These are phyloP conservation scores for Chaetoceros tenuissimus DNA, from an alignment of 108 stramenopile genomes.

Conservation along the genomic window DNA sequence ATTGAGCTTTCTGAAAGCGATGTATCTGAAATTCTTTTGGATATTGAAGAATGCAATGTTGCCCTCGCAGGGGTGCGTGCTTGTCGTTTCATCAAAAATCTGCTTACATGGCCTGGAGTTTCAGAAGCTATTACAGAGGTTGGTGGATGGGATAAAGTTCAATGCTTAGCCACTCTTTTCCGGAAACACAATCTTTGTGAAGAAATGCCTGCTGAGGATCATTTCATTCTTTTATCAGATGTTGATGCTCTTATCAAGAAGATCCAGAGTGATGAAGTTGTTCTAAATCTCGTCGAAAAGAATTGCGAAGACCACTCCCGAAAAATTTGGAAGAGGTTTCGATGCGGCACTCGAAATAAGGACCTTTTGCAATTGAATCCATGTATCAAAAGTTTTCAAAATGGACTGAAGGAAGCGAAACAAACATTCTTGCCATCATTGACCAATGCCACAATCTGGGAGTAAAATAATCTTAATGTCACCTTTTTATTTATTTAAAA, in stretches of 20 bases:
- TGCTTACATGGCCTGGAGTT: slow-evolving; percentile 38
- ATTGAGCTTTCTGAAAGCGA: slow-evolving; percentile 14
- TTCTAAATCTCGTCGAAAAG: neutral
- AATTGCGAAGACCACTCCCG: neutral
- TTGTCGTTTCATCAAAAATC: slow-evolving; percentile 29
- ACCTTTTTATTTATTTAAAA: too few relatives aligned
- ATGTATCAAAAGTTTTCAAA: neutral
- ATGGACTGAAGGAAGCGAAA: neutral
- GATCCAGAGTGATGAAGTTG: neutral
- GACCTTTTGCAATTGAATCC: neutral
- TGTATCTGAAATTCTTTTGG: slow-evolving; percentile 20
- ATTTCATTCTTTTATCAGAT: slow-evolving; percentile 4
- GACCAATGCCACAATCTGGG: neutral
- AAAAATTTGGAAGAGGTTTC: neutral
- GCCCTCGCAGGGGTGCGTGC: slow-evolving; percentile 28
- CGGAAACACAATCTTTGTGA: neutral
- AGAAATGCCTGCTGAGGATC: slow-evolving; percentile 5
- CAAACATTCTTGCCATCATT: neutral
- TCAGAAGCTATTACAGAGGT: slow-evolving; percentile 18
- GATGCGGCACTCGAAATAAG: neutral
- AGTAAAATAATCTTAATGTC: too few relatives aligned
- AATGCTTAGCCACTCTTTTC: slow-evolving; percentile 14
- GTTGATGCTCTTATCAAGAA: neutral
- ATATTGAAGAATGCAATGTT: slow-evolving; percentile 27
- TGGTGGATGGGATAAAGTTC: slow-evolving; percentile 36